Evolutionary conservation across 2,329 filamentous ascomycete species (phyloP), one percentile per base, ranked within the genome.

Genomic region (Hypoxylon sp.): DNA sequence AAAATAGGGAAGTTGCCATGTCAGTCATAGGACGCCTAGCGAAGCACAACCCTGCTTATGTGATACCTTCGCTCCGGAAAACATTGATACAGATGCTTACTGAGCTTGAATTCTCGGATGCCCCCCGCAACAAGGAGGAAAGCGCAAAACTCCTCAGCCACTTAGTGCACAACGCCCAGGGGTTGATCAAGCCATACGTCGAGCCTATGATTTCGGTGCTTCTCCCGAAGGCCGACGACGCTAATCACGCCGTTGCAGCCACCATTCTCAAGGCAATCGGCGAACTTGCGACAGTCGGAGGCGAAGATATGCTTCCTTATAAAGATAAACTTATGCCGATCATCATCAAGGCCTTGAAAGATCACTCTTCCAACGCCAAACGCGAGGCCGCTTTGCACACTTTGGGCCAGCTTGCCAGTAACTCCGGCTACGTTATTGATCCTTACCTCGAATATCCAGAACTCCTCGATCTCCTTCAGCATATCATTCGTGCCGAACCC

Each of bases 381-480:
- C 90, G 96, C 60, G 94, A 97, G 79, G 93, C 97, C 5, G 95
- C 96, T 2, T 84, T 99, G 32, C 92, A 93, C 72, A 96, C 96
- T 0, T 85, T 99, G 0, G 95, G 95, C 19, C 94, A 98, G 77
- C 83, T 99, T 60, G 94, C 96, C 5, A 97, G 94, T 76, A 98
- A 97, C 79, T 96, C 94, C 11, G 96, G 97, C 73, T 99, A 99
- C 81, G 97, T 99, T 57, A 98, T 99, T 66, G 90, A 94, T 61
- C 97, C 97, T 0, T 99, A 99, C 75, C 86, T 95, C 51, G 94
- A 99, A 67, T 97, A 98, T 74, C 96, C 97, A 0, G 91, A 98
- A 76, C 87, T 99, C 7, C 89, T 99, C 52, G 94, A 96, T 67
- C 92, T 98, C 28, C 83, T 99, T 10, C 95, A 98, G 77, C 93